Conservation (phyloP, 257 asterid genomes). For the Nicotiana otophora region DNA sequence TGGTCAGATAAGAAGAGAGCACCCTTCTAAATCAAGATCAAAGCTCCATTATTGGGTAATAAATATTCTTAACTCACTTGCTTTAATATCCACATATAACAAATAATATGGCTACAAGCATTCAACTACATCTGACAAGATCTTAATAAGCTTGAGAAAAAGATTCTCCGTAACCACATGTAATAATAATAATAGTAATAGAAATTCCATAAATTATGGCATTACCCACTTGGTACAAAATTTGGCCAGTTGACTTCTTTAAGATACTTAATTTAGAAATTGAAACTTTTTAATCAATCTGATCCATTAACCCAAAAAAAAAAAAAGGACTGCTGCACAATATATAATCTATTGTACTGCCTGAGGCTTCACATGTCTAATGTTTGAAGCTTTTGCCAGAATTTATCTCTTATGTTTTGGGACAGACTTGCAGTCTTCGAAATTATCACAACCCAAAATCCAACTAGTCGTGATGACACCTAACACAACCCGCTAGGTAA, state of each 20-base stretch:
- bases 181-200: no score
- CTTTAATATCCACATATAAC: neutral
- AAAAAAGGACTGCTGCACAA: neutral
- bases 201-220: neutral
- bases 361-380: conserved; percentile 40
- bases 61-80: no score
- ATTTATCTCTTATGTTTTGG: no score
- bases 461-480: no score
- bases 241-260: conserved; percentile 1
- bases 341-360: conserved; percentile 13
- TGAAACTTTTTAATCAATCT: neutral
- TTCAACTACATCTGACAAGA: neutral
- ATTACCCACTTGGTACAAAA: neutral
- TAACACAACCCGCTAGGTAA: no score
- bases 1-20: neutral
- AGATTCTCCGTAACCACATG: neutral
- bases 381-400: neutral
- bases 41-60: neutral
- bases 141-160: neutral
- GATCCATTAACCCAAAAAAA: no score
- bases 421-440: no score
- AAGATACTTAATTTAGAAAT: conserved; percentile 19
- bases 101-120: no score
- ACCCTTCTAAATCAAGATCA: neutral
- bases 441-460: no score